Base-by-base conservation (phyloP, 495 filamentous ascomycete species). In the Bryoglossum gracile region DNA sequence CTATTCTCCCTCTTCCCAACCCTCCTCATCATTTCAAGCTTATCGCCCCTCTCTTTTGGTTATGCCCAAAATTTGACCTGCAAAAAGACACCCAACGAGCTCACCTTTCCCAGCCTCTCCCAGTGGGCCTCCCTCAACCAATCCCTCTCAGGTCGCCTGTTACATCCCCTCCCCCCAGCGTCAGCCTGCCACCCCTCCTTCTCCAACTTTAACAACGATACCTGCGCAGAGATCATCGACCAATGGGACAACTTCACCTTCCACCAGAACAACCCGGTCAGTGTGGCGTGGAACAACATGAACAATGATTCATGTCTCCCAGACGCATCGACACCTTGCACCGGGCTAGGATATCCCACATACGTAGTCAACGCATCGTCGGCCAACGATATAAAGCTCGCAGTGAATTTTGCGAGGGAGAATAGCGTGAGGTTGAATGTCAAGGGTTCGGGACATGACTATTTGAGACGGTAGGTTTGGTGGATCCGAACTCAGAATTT, bases 401-500 rank as follows among this genome's bases (percentile, higher is more conserved):
- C 64, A 8, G 54, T 73, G 1, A 59, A 70, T 13, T 74, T 72
- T 54, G 72, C 72, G 18, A 65, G 58, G 16, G 52, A 68, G 34
- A 60, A 80, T 37, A 76, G 78, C 43, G 70, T 87, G 48, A 68
- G 82, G 19, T 54, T 86, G 8, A 62, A 83, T 26, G 67, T 88
- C 34, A 79, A 80, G 37, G 81, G 76, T 45, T 79, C 77, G 0
- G 82, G 82, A 3, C 80, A 81, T 61, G 78, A 78, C 47, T 70
- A 71, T 57, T 61, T 73, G 22, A 79, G 78, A 47, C 73, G 77
- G 52, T 80, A 32, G 17, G 46, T 46, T 10, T 19, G 33, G 5
- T 28, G 19, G 16, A 46, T 23, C n/a, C 18, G 4, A 23, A 22
- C 11, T 47, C 16, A 16, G 18, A 30, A 16, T 4, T 13, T 8